Percentiles rank a stretch among this genome's conserved stretches.
Conservation (phyloP, 2,329 filamentous ascomycete genomes). For the Penicillium frequentans region DNA sequence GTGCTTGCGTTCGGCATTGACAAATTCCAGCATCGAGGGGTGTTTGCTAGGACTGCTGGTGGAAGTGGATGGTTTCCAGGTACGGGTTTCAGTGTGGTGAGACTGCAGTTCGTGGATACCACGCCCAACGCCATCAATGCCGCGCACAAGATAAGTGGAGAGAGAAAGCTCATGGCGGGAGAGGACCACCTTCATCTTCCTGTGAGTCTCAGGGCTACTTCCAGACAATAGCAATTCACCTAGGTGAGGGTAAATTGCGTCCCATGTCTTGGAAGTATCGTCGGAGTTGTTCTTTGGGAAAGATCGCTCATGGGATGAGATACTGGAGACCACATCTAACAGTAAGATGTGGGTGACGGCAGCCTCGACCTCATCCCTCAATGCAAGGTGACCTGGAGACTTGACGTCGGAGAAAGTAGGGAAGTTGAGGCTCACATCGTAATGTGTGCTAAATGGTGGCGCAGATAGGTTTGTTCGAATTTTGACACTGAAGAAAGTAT, state of each 20-base stretch:
- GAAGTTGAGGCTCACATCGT: slow-evolving; percentile 36
- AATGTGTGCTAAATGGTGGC: slow-evolving; percentile 39
- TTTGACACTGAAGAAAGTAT: slow-evolving; percentile 39
- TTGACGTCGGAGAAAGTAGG: slow-evolving; percentile 32
- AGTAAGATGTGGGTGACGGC: slow-evolving; percentile 38
- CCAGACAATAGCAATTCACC: slow-evolving; percentile 33
- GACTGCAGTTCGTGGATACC: slow-evolving; percentile 9
- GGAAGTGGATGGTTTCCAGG: slow-evolving; percentile 23
- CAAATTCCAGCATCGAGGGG: slow-evolving; percentile 29
- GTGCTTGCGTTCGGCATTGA: slow-evolving; percentile 8
- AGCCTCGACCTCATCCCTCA: slow-evolving; percentile 35
- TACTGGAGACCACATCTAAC: slow-evolving; percentile 38
- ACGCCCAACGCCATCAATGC: slow-evolving; percentile 17
- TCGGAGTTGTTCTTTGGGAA: background rate
- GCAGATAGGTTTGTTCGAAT: slow-evolving; percentile 36
- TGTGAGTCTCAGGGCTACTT: slow-evolving; percentile 19
- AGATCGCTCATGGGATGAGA: slow-evolving; percentile 21
- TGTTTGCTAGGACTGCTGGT: background rate
- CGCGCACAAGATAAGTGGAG: slow-evolving; percentile 18
- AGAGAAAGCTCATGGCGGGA: slow-evolving; percentile 28
- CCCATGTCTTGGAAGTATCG: slow-evolving; percentile 20
- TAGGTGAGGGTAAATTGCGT: slow-evolving; percentile 34
- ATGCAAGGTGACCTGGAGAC: slow-evolving; percentile 33
- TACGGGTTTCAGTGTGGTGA: slow-evolving; percentile 13
- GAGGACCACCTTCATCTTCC: slow-evolving; percentile 35